A percentile compares a stretch with the other conserved stretches of the same genome.
These are phyloP conservation scores for Botrytis medusae DNA, from an alignment of 2,329 filamentous ascomycete genomes.

Conservation along the genomic window DNA sequence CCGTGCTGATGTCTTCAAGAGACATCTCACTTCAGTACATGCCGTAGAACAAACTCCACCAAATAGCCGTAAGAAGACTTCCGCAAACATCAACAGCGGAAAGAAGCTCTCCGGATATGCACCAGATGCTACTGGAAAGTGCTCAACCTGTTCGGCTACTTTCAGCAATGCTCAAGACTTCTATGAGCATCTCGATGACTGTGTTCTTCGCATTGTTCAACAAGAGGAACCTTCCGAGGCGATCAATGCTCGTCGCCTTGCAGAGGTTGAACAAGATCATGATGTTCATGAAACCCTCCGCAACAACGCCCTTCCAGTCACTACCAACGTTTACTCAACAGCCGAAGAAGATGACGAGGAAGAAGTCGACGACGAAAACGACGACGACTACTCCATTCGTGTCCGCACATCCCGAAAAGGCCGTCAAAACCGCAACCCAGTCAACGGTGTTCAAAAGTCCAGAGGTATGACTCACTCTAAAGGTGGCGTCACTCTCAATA, in stretches of 20 bases:
- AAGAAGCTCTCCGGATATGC: slow-evolving; percentile 68
- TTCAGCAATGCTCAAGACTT: slow-evolving; percentile 92
- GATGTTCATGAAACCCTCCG: slow-evolving; percentile 62
- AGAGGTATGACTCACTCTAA: slow-evolving; percentile 76
- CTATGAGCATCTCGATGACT: slow-evolving; percentile 89
- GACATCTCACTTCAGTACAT: slow-evolving; percentile 89
- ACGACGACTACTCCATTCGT: slow-evolving; percentile 57
- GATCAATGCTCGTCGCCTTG: slow-evolving; percentile 65
- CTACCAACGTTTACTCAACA: slow-evolving; percentile 48
- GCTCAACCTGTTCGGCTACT: slow-evolving; percentile 83
- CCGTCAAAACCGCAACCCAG: slow-evolving; percentile 37
- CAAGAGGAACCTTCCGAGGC: slow-evolving; percentile 69
- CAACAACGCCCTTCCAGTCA: slow-evolving; percentile 51
- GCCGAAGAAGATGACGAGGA: slow-evolving; percentile 52
- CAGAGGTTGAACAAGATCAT: slow-evolving; percentile 63
- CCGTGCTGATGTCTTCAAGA: slow-evolving; percentile 94
- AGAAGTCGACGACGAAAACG: slow-evolving; percentile 55
- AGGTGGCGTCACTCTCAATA: slow-evolving; percentile 63
- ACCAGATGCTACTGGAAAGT: slow-evolving; percentile 78
- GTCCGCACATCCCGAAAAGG: slow-evolving; percentile 45
- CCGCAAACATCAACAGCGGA: slow-evolving; percentile 35
- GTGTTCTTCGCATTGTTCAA: slow-evolving; percentile 69
- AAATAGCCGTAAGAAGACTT: slow-evolving; percentile 75
- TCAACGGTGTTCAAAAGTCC: slow-evolving; percentile 62
- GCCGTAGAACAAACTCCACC: slow-evolving; percentile 92